Evolutionary conservation across 805 yeast species (phyloP), one percentile per base, ranked within the genome.

Genomic region (Soucietia sequanensis): DNA sequence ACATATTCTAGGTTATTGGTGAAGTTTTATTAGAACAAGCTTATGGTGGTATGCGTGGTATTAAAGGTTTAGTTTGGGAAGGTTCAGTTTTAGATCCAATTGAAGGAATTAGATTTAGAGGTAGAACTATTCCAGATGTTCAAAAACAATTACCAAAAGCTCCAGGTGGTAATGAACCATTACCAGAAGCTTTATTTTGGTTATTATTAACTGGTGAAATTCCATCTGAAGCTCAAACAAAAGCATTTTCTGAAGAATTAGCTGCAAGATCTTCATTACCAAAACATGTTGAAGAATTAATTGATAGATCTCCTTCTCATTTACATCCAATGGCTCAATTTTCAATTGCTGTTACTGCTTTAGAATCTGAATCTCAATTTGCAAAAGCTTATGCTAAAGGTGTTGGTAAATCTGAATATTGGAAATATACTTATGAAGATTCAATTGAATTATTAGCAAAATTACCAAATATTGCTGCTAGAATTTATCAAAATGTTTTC

Each of bases 281-380:
- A 41, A 74, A 68, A 45, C 78, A 80, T 58, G 77, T 80, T 29
- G 72, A 64, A 52, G 77, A 73, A 49, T 62, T 81, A 35, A 64
- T 84, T 43, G 83, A 79, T 65, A 60, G 72, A 33, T 70, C 82
- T 41, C 93, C 93, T 36, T 56, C 73, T 26, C 71, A 77, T 47
- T 68, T 84, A 57, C 93, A 84, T 61, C 93, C 93, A 55, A 84
- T 84, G 93, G 82, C 91, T 20, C 93, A 84, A 59, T 70, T 84
- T 51, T 75, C 87, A 31, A 81, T 84, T 54, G 90, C 86, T 21
- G 77, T 84, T 31, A 72, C 82, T 37, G 82, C 89, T 26, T 71
- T 84, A 58, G 84, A 82, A 64, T 72, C 80, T 41, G 83, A 80
- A 47, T 81, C 89, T 13, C 65, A 61, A 45, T 84, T 84, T 64